These are phyloP conservation scores for Stachybotrys echinatus DNA, from an alignment of 2,329 filamentous ascomycete species.

Conservation along the genomic window DNA sequence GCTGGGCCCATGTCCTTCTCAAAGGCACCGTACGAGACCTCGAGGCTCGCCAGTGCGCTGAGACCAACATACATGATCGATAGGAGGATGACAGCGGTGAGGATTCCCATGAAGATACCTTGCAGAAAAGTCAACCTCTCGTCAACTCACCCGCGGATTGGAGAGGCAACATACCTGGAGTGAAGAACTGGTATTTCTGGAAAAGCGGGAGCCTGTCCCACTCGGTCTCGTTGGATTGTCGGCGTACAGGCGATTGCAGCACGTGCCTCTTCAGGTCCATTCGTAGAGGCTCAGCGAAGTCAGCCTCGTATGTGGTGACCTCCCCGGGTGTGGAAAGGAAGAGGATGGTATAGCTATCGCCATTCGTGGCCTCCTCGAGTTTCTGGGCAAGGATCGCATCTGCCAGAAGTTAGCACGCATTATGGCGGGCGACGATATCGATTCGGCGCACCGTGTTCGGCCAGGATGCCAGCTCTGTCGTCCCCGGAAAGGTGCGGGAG, in stretches of 20 bases:
- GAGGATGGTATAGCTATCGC: constrained; percentile 65
- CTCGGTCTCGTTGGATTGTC: constrained; percentile 32
- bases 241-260: constrained; percentile 19
- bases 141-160: background rate
- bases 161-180: constrained; percentile 55
- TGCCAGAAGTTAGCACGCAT: constrained; percentile 15
- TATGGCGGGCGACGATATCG: background rate
- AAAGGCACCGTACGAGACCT: constrained; percentile 91
- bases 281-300: constrained; percentile 58
- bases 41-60: constrained; percentile 68
- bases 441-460: constrained; percentile 38
- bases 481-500: constrained; percentile 34
- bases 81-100: constrained; percentile 66
- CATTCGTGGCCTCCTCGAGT: constrained; percentile 30
- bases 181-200: constrained; percentile 92
- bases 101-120: constrained; percentile 86
- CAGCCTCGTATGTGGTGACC: constrained; percentile 55
- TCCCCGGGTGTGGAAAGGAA: constrained; percentile 61
- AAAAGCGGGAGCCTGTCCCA: constrained; percentile 58
- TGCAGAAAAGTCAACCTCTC: constrained; percentile 6
- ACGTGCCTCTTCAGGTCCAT: constrained; percentile 67
- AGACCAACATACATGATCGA: constrained; percentile 76
- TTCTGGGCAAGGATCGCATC: constrained; percentile 47
- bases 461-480: constrained; percentile 37
- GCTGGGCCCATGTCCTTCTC: constrained; percentile 93